Evolutionary conservation across 1,139 yeast genomes (phyloP).

Genomic region (Zygosaccharomyces sapae): DNA sequence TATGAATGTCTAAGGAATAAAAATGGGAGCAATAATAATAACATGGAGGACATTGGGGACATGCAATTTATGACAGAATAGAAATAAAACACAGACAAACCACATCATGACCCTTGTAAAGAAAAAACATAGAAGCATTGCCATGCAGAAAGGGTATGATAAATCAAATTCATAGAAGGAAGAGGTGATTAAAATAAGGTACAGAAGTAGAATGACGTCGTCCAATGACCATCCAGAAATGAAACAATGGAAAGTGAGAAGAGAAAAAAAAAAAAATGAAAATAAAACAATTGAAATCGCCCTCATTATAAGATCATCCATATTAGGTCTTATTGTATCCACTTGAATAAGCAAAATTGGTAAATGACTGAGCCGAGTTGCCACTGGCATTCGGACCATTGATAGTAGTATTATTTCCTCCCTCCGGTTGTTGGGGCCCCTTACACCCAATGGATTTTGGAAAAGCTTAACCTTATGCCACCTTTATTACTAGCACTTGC

Average conservation of each 20-base stretch:
- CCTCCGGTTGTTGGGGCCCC: slow-evolving; percentile 48
- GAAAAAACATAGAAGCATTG: background rate
- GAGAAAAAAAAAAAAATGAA: no score
- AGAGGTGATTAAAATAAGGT: no score
- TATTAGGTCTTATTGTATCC: slow-evolving; percentile 13
- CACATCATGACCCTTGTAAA: background rate
- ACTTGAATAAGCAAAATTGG: slow-evolving; percentile 15
- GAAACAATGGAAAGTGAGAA: no score
- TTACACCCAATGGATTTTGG: slow-evolving; percentile 96
- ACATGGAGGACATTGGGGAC: background rate
- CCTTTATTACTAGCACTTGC: slow-evolving; percentile 72
- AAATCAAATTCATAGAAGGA: background rate
- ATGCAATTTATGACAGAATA: slow-evolving; percentile 5
- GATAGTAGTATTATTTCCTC: slow-evolving; percentile 19
- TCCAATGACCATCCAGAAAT: no score
- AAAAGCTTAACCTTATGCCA: slow-evolving; percentile 87
- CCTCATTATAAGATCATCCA: background rate
- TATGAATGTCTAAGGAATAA: background rate
- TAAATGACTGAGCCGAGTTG: slow-evolving; percentile 16
- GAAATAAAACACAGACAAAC: slow-evolving; percentile 5
- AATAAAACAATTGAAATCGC: no score
- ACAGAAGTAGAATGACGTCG: no score
- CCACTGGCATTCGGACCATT: slow-evolving; percentile 17
- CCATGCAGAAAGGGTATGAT: slow-evolving; percentile 3
- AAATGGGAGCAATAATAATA: background rate